Evolutionary conservation across 805 yeast genomes (phyloP), one percentile per base, ranked within the genome.

Genomic region (Monosporozyma unispora): DNA sequence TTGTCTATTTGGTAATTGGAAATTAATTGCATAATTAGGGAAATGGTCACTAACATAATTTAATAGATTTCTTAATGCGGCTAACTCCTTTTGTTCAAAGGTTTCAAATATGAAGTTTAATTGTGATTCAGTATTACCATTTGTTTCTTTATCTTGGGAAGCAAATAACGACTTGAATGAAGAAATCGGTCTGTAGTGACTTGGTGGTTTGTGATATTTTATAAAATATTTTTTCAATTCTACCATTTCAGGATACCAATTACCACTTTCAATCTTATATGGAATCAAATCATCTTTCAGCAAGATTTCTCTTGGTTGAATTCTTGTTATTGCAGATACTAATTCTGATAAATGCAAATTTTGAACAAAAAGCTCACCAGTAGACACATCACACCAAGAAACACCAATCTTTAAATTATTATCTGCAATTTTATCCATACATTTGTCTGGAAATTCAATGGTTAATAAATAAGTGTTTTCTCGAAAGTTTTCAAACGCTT

Each of bases 311-410:
- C 82, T 76, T 0, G 99, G 98, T 45, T 75, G 75, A 6, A 93
- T 80, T 51, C 97, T 74, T 0, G 91, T 73, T 1, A 93, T 69
- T 40, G 87, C 87, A 5, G 93, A 76, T 46, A 81, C 73, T 3
- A 90, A 66, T 23, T 81, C 82, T 4, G 72, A 76, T 19, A 82
- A 59, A 0, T 76, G 73, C 0, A 87, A 78, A 45, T 78, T 77
- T 58, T 87, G 87, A 2, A 84, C 84, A 57, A 73, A 80, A 43
- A 87, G 77, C 21, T 80, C 81, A 0, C 98, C 97, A 1, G 91
- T 79, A 0, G 93, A 84, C 0, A 91, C 71, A 67, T 93, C 99
- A 41, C 84, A 77, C 98, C 98, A 93, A 27, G 89, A 76, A 1
- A 93, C 58, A 0, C 96, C 96, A 3, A 89, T 73, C 22, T 70